A percentile compares a stretch with the other conserved stretches of the same genome.
These are phyloP conservation scores for Cryptosporidium andersoni DNA, from an alignment of 169 alveolate genomes.

Conservation along the genomic window DNA sequence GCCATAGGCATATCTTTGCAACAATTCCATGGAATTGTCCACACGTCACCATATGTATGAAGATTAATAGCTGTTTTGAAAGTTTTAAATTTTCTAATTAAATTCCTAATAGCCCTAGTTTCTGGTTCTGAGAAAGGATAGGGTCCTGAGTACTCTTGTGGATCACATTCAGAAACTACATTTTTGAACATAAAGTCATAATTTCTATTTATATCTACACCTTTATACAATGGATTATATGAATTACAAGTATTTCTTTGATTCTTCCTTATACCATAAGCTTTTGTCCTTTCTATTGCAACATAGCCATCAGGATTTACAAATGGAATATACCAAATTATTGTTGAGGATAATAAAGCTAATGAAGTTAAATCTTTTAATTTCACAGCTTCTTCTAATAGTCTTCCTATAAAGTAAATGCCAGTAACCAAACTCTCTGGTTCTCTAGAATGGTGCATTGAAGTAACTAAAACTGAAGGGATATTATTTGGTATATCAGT, in stretches of 20 bases:
- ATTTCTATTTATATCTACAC: conserved; percentile 72
- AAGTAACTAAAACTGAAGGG: conserved; percentile 47
- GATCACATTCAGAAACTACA: conserved; percentile 30
- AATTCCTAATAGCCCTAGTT: conserved; percentile 68
- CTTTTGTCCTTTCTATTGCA: conserved; percentile 48
- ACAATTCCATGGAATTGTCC: conserved; percentile 75
- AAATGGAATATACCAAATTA: conserved; percentile 65
- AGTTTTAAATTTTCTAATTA: conserved; percentile 7
- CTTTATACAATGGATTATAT: conserved; percentile 20
- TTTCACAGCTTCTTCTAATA: conserved; percentile 28
- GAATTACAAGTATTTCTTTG: conserved; percentile 64
- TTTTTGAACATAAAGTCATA: conserved; percentile 51
- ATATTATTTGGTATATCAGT: not conserved
- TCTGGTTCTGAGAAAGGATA: conserved; percentile 76
- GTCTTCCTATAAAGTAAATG: conserved; percentile 29
- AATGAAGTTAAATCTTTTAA: conserved; percentile 5
- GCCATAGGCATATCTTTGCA: conserved; percentile 57
- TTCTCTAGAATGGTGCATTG: conserved; percentile 64
- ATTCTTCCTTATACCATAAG: conserved; percentile 54
- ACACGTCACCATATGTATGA: conserved; percentile 74
- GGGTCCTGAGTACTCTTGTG: conserved; percentile 73
- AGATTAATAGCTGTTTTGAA: conserved; percentile 69
- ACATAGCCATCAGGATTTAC: conserved; percentile 76
- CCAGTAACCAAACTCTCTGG: conserved; percentile 56
- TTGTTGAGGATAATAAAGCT: conserved; percentile 15